These are phyloP conservation scores for Scheffersomyces lignicola DNA, from an alignment of 1,139 yeast genomes.

Conservation along the genomic window DNA sequence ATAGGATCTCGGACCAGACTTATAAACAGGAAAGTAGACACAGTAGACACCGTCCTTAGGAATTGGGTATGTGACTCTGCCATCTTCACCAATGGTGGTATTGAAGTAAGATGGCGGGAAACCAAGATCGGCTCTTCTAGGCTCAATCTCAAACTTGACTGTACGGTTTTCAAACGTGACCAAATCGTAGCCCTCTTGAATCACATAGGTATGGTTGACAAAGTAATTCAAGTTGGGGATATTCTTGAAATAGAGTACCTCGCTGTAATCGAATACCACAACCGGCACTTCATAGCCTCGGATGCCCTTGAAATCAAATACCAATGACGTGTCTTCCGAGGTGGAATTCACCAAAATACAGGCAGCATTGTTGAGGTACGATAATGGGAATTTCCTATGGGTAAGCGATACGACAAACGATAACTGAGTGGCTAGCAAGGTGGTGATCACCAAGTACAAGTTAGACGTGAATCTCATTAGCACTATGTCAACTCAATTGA, in stretches of 20 bases:
- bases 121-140: constrained; percentile 3
- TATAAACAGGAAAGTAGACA: constrained; percentile 14
- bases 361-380: constrained; percentile 13
- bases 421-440: constrained; percentile 7
- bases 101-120: constrained; percentile 9
- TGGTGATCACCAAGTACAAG: background rate
- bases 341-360: constrained; percentile 13
- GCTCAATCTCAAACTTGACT: constrained; percentile 7
- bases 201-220: constrained; percentile 12
- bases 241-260: constrained; percentile 11
- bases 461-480: background rate
- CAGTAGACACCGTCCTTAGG: constrained; percentile 13
- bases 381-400: constrained; percentile 11
- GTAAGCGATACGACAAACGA: constrained; percentile 8
- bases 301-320: constrained; percentile 8
- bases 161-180: constrained; percentile 3
- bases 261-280: constrained; percentile 11
- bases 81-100: constrained; percentile 7
- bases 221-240: constrained; percentile 15
- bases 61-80: constrained; percentile 7
- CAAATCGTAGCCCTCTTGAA: background rate
- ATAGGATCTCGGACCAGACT: constrained; percentile 7
- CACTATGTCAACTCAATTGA: no score
- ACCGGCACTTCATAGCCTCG: constrained; percentile 11
- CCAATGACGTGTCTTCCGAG: constrained; percentile 6